Conservation (phyloP, 345 rosid species). For the Citrus glauca region DNA sequence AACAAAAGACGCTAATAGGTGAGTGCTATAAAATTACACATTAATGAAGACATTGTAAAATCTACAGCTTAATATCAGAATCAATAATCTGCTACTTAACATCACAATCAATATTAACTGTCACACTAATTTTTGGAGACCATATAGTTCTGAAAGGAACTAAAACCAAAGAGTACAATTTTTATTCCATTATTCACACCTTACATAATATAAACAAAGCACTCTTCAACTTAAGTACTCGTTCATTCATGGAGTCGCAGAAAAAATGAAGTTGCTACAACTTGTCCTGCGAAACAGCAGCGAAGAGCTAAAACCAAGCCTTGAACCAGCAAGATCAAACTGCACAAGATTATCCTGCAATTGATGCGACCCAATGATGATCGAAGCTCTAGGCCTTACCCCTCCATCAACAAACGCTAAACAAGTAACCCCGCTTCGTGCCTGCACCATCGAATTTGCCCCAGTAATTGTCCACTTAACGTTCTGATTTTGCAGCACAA, state of each 20-base stretch:
- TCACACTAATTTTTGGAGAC: not conserved
- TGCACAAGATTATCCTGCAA: constrained; percentile 29
- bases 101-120: too few relatives aligned
- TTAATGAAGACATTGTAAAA: too few relatives aligned
- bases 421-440: constrained; percentile 20
- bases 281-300: constrained; percentile 12
- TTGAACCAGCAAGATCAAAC: constrained; percentile 29
- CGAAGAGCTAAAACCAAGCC: constrained; percentile 31
- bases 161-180: not conserved
- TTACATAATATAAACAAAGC: not conserved
- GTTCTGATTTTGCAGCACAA: constrained; percentile 17
- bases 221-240: not conserved
- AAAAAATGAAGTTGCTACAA: constrained; percentile 25
- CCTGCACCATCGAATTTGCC: constrained; percentile 26
- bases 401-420: constrained; percentile 36
- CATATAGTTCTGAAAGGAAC: not conserved
- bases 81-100: too few relatives aligned
- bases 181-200: not conserved
- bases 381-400: constrained; percentile 9
- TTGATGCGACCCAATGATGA: constrained; percentile 27
- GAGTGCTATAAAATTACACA: too few relatives aligned
- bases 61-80: too few relatives aligned
- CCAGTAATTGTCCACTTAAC: constrained; percentile 23
- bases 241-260: not conserved
- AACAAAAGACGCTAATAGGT: too few relatives aligned